Evolutionary conservation across 2,329 filamentous ascomycete genomes (phyloP).

Genomic region (Geosmithia morbida): DNA sequence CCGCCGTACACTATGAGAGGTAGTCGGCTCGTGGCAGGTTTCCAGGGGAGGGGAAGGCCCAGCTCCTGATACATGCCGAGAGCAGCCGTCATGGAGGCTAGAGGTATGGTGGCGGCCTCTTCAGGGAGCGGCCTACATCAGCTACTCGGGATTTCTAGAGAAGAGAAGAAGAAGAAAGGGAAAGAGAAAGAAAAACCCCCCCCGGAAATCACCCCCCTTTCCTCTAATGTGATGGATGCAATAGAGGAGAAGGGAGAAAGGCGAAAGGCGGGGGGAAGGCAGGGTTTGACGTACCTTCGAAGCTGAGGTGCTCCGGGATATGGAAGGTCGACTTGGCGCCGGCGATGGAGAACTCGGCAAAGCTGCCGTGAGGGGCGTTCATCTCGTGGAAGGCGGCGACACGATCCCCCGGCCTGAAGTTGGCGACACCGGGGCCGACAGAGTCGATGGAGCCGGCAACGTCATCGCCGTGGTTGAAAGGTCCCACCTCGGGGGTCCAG

Average conservation of each 20-base stretch:
- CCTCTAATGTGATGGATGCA: no score
- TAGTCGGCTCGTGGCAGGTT: background rate
- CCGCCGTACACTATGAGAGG: slow-evolving; percentile 31
- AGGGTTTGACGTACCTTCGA: slow-evolving; percentile 25
- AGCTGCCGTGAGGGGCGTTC: slow-evolving; percentile 31
- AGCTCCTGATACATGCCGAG: slow-evolving; percentile 8
- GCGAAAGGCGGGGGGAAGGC: no score
- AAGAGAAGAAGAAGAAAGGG: no score
- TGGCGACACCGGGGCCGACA: slow-evolving; percentile 6
- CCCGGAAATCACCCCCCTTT: no score
- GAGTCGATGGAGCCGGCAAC: slow-evolving; percentile 8
- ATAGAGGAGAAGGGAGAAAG: no score
- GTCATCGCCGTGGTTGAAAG: slow-evolving; percentile 8
- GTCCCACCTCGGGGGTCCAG: background rate
- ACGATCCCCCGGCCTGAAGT: slow-evolving; percentile 20
- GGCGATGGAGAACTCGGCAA: slow-evolving; percentile 44
- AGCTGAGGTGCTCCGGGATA: slow-evolving; percentile 28
- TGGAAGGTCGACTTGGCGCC: slow-evolving; percentile 40
- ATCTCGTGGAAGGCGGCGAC: slow-evolving; percentile 35
- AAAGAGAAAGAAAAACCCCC: no score
- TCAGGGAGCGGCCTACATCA: no score
- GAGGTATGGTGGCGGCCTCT: slow-evolving; percentile 38
- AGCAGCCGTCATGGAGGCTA: slow-evolving; percentile 39
- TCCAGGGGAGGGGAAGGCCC: no score
- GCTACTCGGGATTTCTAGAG: no score